Conservation (phyloP, 73 alveolate species). For the Paramecium primaurelia region DNA sequence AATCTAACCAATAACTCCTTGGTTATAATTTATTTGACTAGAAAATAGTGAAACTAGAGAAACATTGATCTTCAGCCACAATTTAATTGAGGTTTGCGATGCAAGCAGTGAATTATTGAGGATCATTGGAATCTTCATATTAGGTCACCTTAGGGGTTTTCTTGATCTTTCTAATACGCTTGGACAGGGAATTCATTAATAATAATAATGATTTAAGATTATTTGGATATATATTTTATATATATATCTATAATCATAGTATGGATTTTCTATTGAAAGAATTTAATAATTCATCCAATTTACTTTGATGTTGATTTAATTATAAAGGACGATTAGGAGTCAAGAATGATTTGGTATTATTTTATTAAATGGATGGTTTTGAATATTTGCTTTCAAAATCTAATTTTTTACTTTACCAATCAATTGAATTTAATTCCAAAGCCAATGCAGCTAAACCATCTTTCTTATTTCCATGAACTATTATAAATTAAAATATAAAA, state of each 20-base stretch:
- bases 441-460: conserved; percentile 8
- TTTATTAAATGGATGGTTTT: neutral
- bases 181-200: neutral
- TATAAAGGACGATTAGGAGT: neutral
- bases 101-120: neutral
- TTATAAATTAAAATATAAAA: neutral
- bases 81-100: neutral
- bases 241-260: neutral
- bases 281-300: conserved; percentile 11
- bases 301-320: neutral
- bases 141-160: neutral
- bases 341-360: neutral
- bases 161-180: neutral
- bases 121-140: neutral
- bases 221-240: neutral
- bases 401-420: neutral
- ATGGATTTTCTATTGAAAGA: neutral
- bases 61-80: conserved; percentile 26
- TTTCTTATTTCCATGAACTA: conserved; percentile 11
- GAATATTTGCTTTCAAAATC: conserved; percentile 5
- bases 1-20: neutral
- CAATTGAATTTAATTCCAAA: neutral
- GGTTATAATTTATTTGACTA: neutral
- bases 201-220: neutral
- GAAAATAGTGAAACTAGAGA: neutral